A percentile compares a stretch with the other conserved stretches of the same genome.
phyloP scores from a whole-genome alignment of 495 filamentous ascomycete species.

The Penicillium subrubescens region DNA sequence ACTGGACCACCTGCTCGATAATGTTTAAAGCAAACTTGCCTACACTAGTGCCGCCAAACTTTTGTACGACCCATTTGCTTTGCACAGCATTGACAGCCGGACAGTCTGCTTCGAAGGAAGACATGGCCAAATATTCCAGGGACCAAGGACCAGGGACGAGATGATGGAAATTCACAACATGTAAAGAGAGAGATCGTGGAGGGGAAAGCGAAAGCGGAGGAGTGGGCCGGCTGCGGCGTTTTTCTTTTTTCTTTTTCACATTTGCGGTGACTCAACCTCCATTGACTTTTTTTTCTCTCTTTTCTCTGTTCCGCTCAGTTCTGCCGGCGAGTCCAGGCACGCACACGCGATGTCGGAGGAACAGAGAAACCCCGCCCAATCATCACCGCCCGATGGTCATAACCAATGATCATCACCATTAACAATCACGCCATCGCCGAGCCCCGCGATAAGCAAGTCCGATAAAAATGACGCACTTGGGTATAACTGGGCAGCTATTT shows the following conservation, averaged over 20 bases:
- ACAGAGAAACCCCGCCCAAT: slow-evolving; percentile 21
- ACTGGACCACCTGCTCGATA: slow-evolving; percentile 74
- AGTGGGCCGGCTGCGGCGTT: slow-evolving; percentile 24
- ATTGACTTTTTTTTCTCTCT: slow-evolving; percentile 32
- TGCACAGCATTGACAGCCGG: slow-evolving; percentile 16
- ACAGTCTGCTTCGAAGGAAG: slow-evolving; percentile 19
- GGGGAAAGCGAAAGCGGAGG: slow-evolving; percentile 42
- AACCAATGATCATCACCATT: background rate
- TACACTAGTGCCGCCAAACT: slow-evolving; percentile 79
- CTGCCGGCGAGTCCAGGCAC: background rate
- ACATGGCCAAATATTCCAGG: slow-evolving; percentile 22
- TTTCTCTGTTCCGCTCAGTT: slow-evolving; percentile 27
- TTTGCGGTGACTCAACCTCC: slow-evolving; percentile 18
- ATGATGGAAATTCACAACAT: slow-evolving; percentile 11
- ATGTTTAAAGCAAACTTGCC: slow-evolving; percentile 72
- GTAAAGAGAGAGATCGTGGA: slow-evolving; percentile 10
- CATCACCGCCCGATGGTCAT: background rate
- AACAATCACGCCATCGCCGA: slow-evolving; percentile 18
- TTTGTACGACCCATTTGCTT: slow-evolving; percentile 76
- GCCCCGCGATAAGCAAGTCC: slow-evolving; percentile 3
- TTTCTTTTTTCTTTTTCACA: slow-evolving; percentile 17
- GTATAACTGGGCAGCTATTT: too few relatives aligned
- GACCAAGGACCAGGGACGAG: slow-evolving; percentile 1
- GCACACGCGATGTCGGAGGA: slow-evolving; percentile 22
- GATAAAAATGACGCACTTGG: background rate